Percentiles rank a stretch among this genome's conserved stretches.
phyloP scores from a whole-genome alignment of 1,284 basidiomycete species.

The Chondrostereum purpureum region DNA sequence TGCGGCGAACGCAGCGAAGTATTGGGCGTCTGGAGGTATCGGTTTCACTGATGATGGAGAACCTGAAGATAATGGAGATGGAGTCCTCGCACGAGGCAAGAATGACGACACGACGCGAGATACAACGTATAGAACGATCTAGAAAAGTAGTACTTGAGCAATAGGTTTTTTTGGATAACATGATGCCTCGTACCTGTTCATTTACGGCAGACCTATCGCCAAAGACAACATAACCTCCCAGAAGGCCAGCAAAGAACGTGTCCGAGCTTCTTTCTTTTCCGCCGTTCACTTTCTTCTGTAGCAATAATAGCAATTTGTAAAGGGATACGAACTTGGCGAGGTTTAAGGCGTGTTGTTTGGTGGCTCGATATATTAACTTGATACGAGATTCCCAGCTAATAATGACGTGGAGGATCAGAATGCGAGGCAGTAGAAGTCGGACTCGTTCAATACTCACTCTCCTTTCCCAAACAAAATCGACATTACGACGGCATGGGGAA shows the following conservation, averaged over 20 bases:
- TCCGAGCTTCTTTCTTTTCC: conserved; percentile 79
- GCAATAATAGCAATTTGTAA: conserved; percentile 83
- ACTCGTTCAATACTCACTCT: conserved; percentile 56
- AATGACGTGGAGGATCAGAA: conserved; percentile 2
- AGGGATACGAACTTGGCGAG: conserved; percentile 91
- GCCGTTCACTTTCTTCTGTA: conserved; percentile 76
- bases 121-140: conserved; percentile 96
- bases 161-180: conserved; percentile 5
- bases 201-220: conserved; percentile 95
- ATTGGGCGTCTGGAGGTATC: conserved; percentile 66
- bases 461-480: conserved; percentile 90
- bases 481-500: conserved; percentile 99
- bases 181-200: conserved; percentile 72
- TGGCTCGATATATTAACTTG: conserved; percentile 76
- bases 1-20: conserved; percentile 87
- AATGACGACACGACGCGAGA: conserved; percentile 85
- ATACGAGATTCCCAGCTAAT: conserved; percentile 64
- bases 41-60: conserved; percentile 11
- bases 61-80: conserved; percentile 26
- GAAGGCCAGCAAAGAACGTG: conserved; percentile 88
- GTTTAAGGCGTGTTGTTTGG: conserved; percentile 82
- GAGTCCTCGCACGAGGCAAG: conserved; percentile 63
- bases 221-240: conserved; percentile 92
- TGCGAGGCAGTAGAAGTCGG: conserved; percentile 8
- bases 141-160: no score